phyloP scores from a whole-genome alignment of 2,329 filamentous ascomycete genomes.

The Botrytis porri region DNA sequence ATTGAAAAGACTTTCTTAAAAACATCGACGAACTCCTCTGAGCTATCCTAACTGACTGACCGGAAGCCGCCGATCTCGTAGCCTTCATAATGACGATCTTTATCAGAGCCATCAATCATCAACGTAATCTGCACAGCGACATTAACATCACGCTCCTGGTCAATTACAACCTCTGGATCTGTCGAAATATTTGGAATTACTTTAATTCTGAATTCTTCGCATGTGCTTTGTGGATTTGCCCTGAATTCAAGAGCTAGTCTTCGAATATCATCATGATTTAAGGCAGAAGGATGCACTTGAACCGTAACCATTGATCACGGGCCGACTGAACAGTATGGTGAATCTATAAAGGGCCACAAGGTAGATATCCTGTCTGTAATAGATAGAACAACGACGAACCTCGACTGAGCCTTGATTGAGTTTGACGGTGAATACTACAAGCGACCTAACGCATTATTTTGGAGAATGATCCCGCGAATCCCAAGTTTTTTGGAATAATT shows the following conservation, averaged over 20 bases:
- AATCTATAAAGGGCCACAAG: background rate
- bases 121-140: background rate
- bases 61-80: background rate
- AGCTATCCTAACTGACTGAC: background rate
- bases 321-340: background rate
- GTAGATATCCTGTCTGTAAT: rapidly evolving
- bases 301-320: background rate
- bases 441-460: background rate
- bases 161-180: background rate
- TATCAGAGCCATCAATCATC: background rate
- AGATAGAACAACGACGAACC: background rate
- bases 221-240: background rate
- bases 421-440: background rate
- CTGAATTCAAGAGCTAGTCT: background rate
- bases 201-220: background rate
- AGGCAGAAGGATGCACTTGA: background rate
- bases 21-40: background rate
- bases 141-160: background rate
- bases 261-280: background rate
- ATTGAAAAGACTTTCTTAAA: background rate
- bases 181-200: background rate
- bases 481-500: background rate
- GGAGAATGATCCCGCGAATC: background rate
- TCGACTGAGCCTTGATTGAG: background rate
- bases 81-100: background rate